Evolutionary conservation across 345 rosid species (phyloP).

Genomic region (Eucalyptus melliodora): DNA sequence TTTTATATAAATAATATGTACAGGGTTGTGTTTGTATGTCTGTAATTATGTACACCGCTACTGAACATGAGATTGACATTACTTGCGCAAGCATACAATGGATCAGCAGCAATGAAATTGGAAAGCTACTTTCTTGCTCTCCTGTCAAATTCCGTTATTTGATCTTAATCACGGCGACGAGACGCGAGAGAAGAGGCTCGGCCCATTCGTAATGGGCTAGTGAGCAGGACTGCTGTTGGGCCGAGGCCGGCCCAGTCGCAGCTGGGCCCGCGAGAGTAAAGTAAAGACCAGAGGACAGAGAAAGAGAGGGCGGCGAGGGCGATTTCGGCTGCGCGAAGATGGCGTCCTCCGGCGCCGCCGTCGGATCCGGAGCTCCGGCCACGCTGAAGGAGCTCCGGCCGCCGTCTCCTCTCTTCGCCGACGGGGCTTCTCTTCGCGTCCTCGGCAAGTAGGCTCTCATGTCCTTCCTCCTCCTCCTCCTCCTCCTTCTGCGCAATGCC

Average conservation of each 20-base stretch:
- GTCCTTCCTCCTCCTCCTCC: not conserved
- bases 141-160: no score
- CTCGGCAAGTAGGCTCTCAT: conserved; percentile 40
- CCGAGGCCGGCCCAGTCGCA: not conserved
- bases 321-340: not conserved
- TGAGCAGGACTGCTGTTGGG: not conserved
- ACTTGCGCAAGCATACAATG: no score
- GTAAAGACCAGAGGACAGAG: fast-evolving
- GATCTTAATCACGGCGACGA: no score
- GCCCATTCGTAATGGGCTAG: no score
- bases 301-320: no score
- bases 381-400: conserved; percentile 39
- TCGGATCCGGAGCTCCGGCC: conserved; percentile 37
- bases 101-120: no score
- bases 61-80: no score
- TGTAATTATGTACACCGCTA: not conserved
- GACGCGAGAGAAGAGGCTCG: no score
- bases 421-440: conserved; percentile 59
- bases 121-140: no score
- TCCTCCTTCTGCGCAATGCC: not conserved
- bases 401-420: conserved; percentile 38
- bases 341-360: conserved; percentile 10
- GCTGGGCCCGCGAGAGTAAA: not conserved
- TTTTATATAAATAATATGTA: not conserved
- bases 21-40: not conserved